These are phyloP conservation scores for Diaporthe sp. DNA, from an alignment of 2,329 filamentous ascomycete genomes.

Conservation along the genomic window DNA sequence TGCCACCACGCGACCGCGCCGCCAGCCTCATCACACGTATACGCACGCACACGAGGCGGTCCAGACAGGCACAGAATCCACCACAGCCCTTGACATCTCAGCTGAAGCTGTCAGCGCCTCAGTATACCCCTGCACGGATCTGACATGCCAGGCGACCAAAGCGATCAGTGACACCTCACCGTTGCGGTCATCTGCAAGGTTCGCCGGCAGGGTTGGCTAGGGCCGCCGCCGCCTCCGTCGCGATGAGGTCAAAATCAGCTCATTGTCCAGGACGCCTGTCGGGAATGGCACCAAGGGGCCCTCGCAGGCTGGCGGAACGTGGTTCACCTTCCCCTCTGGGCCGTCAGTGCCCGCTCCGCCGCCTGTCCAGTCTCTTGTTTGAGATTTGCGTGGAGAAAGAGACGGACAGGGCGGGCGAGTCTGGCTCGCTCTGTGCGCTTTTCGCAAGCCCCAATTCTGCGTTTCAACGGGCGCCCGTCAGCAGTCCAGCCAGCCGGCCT, in stretches of 20 bases:
- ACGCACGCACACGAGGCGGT: conserved; percentile 10
- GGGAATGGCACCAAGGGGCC: not conserved
- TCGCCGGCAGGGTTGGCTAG: conserved; percentile 20
- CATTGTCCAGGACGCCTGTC: conserved; percentile 28
- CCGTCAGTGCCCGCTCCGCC: conserved; percentile 10
- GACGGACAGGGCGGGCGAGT: conserved; percentile 9
- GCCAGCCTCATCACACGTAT: conserved; percentile 27
- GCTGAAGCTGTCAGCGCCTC: conserved; percentile 27
- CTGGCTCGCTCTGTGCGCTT: conserved; percentile 27
- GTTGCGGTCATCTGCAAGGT: conserved; percentile 29
- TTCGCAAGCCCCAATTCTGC: conserved; percentile 18
- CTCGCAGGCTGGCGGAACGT: not conserved
- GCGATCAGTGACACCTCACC: conserved; percentile 33
- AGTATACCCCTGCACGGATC: conserved; percentile 24
- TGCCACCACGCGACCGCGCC: conserved; percentile 14
- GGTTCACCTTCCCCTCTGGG: conserved; percentile 9
- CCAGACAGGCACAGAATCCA: conserved; percentile 6
- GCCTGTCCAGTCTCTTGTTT: conserved; percentile 10
- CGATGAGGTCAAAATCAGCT: conserved; percentile 26
- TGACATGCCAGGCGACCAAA: conserved; percentile 27
- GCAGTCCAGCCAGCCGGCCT: conserved; percentile 25
- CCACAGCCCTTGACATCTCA: conserved; percentile 18
- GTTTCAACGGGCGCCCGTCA: conserved; percentile 30
- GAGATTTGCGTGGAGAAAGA: conserved; percentile 22
- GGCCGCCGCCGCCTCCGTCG: conserved; percentile 8